These are phyloP conservation scores for Tuber aestivum DNA, from an alignment of 495 filamentous ascomycete genomes.

Conservation along the genomic window DNA sequence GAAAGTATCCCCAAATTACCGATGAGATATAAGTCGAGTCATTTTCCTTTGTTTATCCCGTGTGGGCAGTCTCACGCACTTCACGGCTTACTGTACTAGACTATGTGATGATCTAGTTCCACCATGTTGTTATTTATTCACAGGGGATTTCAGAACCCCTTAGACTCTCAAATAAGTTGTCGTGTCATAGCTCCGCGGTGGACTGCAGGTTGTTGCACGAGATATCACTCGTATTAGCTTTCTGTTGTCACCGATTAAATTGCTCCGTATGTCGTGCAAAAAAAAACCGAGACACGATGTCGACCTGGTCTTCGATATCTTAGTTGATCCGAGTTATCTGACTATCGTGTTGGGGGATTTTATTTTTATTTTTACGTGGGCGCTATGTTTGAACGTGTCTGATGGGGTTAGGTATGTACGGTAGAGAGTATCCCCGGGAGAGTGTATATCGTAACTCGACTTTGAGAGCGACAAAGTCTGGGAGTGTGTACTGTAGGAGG, in stretches of 20 bases:
- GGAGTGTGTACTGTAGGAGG: too few relatives aligned
- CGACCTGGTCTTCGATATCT: neutral
- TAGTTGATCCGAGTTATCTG: neutral
- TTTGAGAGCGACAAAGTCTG: neutral
- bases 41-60: too few relatives aligned
- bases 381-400: neutral
- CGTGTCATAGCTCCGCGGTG: too few relatives aligned
- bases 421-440: neutral
- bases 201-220: neutral
- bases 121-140: too few relatives aligned
- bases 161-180: too few relatives aligned
- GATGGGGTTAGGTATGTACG: neutral
- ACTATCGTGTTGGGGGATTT: neutral
- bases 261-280: too few relatives aligned
- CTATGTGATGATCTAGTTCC: neutral
- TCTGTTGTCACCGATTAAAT: too few relatives aligned
- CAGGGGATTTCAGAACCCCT: neutral
- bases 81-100: too few relatives aligned
- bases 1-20: too few relatives aligned
- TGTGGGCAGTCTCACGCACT: too few relatives aligned
- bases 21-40: neutral
- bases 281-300: neutral
- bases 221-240: neutral
- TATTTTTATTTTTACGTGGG: neutral
- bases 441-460: neutral